Conservation (phyloP, 106 monocot genomes). For the Platanthera guangdongensis region DNA sequence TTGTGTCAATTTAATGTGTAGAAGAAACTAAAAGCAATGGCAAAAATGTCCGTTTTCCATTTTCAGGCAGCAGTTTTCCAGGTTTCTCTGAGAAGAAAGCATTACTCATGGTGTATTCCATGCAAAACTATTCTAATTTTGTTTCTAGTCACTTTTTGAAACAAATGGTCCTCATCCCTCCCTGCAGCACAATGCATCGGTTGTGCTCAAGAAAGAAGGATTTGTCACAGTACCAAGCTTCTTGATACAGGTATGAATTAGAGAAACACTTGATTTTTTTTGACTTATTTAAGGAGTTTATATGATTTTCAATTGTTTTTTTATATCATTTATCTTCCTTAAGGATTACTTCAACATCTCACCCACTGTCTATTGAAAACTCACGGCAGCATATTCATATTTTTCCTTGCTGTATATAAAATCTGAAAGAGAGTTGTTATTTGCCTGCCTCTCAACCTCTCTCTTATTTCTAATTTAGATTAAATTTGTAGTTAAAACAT, state of each 20-base stretch:
- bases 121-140: neutral
- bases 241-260: slow-evolving; percentile 44
- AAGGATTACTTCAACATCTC: neutral
- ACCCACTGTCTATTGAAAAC: neutral
- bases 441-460: neutral
- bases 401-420: neutral
- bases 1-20: too few relatives aligned
- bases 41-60: too few relatives aligned
- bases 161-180: slow-evolving; percentile 5
- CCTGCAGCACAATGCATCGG: slow-evolving; percentile 72
- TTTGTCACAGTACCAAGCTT: slow-evolving; percentile 74
- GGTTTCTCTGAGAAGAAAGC: too few relatives aligned
- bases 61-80: too few relatives aligned
- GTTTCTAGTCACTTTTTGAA: neutral
- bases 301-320: neutral
- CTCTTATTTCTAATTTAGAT: neutral
- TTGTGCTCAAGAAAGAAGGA: slow-evolving; percentile 63
- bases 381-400: neutral
- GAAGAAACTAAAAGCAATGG: too few relatives aligned
- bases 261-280: neutral
- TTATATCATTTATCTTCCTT: neutral
- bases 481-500: too few relatives aligned
- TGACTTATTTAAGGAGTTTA: neutral
- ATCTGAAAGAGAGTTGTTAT: neutral
- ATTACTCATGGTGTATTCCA: neutral